Conservation (phyloP, 768 basidiomycete species). For the Trametes punicea region DNA sequence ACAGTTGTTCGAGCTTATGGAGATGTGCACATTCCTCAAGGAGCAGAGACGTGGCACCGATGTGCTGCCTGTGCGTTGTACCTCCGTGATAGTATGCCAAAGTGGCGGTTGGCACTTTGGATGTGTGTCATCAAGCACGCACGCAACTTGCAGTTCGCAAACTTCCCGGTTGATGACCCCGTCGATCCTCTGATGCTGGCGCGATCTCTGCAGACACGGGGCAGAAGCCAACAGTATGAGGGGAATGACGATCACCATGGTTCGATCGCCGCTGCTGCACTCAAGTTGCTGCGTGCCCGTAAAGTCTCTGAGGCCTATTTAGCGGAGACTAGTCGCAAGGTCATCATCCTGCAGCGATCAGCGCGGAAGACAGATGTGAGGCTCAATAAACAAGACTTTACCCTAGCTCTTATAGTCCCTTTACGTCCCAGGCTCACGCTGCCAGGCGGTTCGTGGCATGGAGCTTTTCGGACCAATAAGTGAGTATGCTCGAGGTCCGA, state of each 20-base stretch:
- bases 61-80: not conserved
- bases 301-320: not conserved
- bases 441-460: slow-evolving; percentile 10
- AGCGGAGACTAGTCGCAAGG: too few species aligned
- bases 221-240: not conserved
- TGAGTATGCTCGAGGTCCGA: slow-evolving; percentile 23
- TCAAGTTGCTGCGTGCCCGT: not conserved
- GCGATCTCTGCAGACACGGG: not conserved
- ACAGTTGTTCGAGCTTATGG: slow-evolving; percentile 24
- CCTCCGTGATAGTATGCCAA: too few species aligned
- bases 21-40: slow-evolving; percentile 23
- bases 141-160: too few species aligned
- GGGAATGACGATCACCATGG: not conserved
- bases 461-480: slow-evolving; percentile 29
- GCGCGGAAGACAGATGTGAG: slow-evolving; percentile 27
- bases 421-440: slow-evolving; percentile 21
- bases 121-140: too few species aligned
- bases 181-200: not conserved
- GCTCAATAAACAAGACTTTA: too few species aligned
- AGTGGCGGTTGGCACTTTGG: too few species aligned
- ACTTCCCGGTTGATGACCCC: too few species aligned
- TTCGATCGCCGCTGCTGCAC: not conserved
- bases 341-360: slow-evolving; percentile 13
- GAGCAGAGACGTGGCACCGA: slow-evolving; percentile 5
- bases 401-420: too few species aligned